A percentile compares a stretch with the other conserved stretches of the same genome.
Conservation (phyloP, 306 rosid species). For the Acacia crassicarpa region DNA sequence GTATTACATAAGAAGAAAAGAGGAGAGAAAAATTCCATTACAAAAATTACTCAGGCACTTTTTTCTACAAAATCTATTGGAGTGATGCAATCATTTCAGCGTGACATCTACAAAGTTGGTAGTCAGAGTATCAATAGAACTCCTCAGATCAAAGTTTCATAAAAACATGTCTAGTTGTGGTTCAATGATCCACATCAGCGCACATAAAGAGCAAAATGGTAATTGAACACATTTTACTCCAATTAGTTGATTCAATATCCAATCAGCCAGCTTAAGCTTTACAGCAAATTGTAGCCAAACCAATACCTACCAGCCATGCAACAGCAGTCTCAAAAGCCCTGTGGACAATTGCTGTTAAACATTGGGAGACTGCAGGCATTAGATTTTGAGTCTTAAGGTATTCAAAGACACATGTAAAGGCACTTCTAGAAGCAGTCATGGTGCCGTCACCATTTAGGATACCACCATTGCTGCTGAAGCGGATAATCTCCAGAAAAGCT, state of each 20-base stretch:
- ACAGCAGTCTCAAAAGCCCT: slow-evolving; percentile 89
- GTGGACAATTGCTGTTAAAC: slow-evolving; percentile 88
- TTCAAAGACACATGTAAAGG: slow-evolving; percentile 93
- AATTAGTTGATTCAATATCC: slow-evolving; percentile 15
- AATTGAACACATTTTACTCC: slow-evolving; percentile 5
- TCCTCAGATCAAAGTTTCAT: neutral
- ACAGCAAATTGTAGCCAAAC: slow-evolving; percentile 17
- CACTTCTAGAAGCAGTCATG: slow-evolving; percentile 73
- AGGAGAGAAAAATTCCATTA: neutral
- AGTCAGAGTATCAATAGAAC: slow-evolving; percentile 6
- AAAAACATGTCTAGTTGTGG: slow-evolving; percentile 9
- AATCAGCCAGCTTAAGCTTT: slow-evolving; percentile 32
- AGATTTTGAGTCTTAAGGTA: slow-evolving; percentile 95
- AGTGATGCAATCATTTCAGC: neutral
- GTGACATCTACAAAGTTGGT: neutral
- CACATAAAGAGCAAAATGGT: slow-evolving; percentile 14
- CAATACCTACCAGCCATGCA: slow-evolving; percentile 79
- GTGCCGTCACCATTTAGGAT: slow-evolving; percentile 77
- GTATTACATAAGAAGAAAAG: neutral
- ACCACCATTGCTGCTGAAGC: slow-evolving; percentile 97
- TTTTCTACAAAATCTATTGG: slow-evolving; percentile 3
- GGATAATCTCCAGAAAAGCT: slow-evolving; percentile 91
- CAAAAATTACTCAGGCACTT: slow-evolving; percentile 13
- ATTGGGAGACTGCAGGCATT: slow-evolving; percentile 94
- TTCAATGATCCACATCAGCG: slow-evolving; percentile 19